Percentiles rank a stretch among this genome's conserved stretches.
These are phyloP conservation scores for Aureobasidium zeae DNA, from an alignment of 2,329 filamentous ascomycete species.

Conservation along the genomic window DNA sequence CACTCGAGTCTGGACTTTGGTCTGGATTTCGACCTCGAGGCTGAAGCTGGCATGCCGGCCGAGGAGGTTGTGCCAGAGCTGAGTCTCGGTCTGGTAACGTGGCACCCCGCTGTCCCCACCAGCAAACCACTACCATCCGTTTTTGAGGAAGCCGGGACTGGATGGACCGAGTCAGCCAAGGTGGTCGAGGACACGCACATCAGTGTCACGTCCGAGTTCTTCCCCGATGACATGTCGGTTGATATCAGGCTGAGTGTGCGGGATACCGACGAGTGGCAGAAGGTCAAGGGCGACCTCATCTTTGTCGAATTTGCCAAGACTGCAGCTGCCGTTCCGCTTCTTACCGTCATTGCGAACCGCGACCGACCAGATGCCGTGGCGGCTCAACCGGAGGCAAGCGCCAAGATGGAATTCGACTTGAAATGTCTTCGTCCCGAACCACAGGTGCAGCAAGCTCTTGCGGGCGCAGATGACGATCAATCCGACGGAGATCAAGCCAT, in stretches of 20 bases:
- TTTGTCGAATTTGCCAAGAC: slow-evolving; percentile 40
- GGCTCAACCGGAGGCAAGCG: slow-evolving; percentile 13
- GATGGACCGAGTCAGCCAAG: slow-evolving; percentile 32
- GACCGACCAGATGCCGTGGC: slow-evolving; percentile 28
- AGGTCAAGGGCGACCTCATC: slow-evolving; percentile 41
- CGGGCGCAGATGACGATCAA: slow-evolving; percentile 23
- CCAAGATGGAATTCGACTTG: not conserved
- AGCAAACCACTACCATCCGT: slow-evolving; percentile 36
- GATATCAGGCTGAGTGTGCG: slow-evolving; percentile 39
- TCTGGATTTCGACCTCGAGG: slow-evolving; percentile 5
- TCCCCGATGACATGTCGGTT: slow-evolving; percentile 34
- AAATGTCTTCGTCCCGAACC: not conserved
- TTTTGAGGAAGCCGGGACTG: slow-evolving; percentile 36
- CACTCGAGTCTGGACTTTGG: slow-evolving; percentile 12
- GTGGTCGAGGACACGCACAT: slow-evolving; percentile 33
- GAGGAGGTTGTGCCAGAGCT: slow-evolving; percentile 32
- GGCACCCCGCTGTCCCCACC: slow-evolving; percentile 37
- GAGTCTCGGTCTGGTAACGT: slow-evolving; percentile 33
- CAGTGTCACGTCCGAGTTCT: slow-evolving; percentile 41
- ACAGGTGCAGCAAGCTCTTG: slow-evolving; percentile 18
- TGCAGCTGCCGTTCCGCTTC: slow-evolving; percentile 34
- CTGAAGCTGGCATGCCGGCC: slow-evolving; percentile 6
- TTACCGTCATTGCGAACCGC: slow-evolving; percentile 35
- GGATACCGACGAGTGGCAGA: slow-evolving; percentile 42
- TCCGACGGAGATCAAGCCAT: slow-evolving; percentile 19